Percentiles rank a stretch among this genome's conserved stretches.
Conservation (phyloP, 2,329 filamentous ascomycete genomes). For the Biscogniauxia sp. region DNA sequence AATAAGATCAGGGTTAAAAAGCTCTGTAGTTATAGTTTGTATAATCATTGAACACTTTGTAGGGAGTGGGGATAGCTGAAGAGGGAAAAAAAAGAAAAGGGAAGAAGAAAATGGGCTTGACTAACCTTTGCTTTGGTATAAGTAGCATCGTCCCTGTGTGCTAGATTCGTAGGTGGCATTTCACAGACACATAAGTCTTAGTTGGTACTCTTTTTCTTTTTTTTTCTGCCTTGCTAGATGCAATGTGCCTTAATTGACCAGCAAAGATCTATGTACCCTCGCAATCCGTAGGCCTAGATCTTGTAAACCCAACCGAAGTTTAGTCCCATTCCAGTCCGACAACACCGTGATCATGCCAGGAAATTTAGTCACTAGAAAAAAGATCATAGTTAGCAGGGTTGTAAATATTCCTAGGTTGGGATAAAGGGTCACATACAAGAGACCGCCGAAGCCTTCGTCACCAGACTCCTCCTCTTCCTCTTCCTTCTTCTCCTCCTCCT, state of each 20-base stretch:
- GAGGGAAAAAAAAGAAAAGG: slow-evolving; percentile 5
- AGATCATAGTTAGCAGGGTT: slow-evolving; percentile 37
- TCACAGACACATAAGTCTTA: slow-evolving; percentile 21
- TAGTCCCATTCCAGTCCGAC: slow-evolving; percentile 38
- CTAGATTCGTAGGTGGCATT: slow-evolving; percentile 15
- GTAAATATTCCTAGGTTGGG: not conserved
- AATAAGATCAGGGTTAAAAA: slow-evolving; percentile 65
- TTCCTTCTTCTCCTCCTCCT: slow-evolving; percentile 62
- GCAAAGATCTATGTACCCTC: slow-evolving; percentile 48
- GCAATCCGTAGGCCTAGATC: slow-evolving; percentile 27
- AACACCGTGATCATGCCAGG: slow-evolving; percentile 38
- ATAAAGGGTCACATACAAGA: slow-evolving; percentile 56
- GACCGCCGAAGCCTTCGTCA: slow-evolving; percentile 73
- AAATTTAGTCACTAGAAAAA: slow-evolving; percentile 49
- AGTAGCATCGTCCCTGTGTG: slow-evolving; percentile 1
- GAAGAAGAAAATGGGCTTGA: slow-evolving; percentile 25
- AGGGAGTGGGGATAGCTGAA: slow-evolving; percentile 4
- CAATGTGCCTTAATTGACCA: slow-evolving; percentile 40
- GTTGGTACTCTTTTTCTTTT: slow-evolving; percentile 3
- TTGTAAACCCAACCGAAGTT: slow-evolving; percentile 45
- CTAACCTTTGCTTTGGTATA: slow-evolving; percentile 42
- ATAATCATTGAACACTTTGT: slow-evolving; percentile 51
- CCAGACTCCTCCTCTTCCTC: slow-evolving; percentile 68
- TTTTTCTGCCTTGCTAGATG: slow-evolving; percentile 23
- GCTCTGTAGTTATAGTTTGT: slow-evolving; percentile 54